These are phyloP conservation scores for Themeda triandra DNA, from an alignment of 176 grass and related monocot species.

Conservation along the genomic window DNA sequence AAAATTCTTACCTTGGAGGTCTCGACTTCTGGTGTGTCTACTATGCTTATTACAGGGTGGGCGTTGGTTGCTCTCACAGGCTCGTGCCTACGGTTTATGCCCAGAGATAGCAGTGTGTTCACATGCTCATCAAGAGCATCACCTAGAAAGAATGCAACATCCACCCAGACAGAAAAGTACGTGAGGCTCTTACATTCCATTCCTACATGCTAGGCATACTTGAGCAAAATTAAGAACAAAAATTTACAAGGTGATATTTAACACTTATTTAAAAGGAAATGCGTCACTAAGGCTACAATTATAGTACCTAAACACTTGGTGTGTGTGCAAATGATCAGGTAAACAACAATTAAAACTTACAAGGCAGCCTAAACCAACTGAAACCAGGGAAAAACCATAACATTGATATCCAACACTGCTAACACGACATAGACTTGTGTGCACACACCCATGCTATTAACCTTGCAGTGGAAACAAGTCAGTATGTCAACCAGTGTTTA, in stretches of 20 bases:
- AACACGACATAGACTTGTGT: neutral
- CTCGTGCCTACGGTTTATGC: conserved; percentile 36
- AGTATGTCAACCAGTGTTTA: neutral
- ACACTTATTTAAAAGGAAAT: neutral
- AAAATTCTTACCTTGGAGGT: conserved; percentile 7
- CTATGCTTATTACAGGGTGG: conserved; percentile 20
- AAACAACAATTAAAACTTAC: neutral
- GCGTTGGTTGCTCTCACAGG: neutral
- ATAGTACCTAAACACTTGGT: neutral
- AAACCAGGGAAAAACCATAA: neutral
- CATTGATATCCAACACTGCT: neutral
- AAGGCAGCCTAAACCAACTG: neutral
- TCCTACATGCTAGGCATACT: neutral
- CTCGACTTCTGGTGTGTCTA: conserved; percentile 22
- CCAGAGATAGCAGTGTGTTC: conserved; percentile 44
- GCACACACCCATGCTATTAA: neutral
- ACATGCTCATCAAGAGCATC: conserved; percentile 54
- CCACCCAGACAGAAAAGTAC: neutral
- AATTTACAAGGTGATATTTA: neutral
- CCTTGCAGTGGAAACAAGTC: neutral
- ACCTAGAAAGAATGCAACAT: conserved; percentile 30
- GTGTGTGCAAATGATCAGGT: neutral
- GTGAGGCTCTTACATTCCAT: neutral
- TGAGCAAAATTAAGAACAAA: neutral
- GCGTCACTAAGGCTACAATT: neutral